Conservation (phyloP, 1,139 yeast species). For the Yamadazyma diddensiae region DNA sequence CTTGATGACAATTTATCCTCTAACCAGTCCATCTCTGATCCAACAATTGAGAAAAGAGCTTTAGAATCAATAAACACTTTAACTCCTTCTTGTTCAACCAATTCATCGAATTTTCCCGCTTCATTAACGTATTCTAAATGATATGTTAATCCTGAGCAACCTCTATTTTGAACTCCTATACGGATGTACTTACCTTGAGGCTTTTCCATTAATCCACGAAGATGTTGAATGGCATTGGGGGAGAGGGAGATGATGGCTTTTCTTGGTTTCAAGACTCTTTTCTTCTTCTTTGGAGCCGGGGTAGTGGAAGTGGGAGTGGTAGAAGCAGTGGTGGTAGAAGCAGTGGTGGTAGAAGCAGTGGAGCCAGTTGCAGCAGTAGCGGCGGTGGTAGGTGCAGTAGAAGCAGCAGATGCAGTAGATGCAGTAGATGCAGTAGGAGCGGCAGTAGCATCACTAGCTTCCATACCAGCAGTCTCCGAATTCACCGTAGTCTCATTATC, state of each 20-base stretch:
- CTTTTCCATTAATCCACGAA: conserved; percentile 62
- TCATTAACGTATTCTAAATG: conserved; percentile 83
- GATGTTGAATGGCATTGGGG: conserved; percentile 69
- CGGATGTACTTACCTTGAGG: conserved; percentile 89
- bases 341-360: conserved; percentile 4
- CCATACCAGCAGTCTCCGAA: conserved; percentile 2
- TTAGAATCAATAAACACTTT: conserved; percentile 91
- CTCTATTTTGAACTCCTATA: conserved; percentile 92
- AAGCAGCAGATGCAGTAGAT: conserved; percentile 8
- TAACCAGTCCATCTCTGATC: conserved; percentile 98
- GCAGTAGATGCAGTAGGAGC: conserved; percentile 2
- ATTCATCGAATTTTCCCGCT: conserved; percentile 93
- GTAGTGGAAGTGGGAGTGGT: conserved; percentile 10
- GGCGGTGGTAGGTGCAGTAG: conserved; percentile 7
- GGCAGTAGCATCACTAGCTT: conserved; percentile 3
- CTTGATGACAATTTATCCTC: conserved; percentile 88
- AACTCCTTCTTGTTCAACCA: conserved; percentile 89
- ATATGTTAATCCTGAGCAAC: conserved; percentile 93
- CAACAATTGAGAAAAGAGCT: conserved; percentile 91
- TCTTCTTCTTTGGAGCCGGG: conserved; percentile 33
- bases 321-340: conserved; percentile 3
- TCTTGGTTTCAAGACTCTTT: conserved; percentile 71
- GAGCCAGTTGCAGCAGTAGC: conserved; percentile 3
- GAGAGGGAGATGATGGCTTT: conserved; percentile 85
- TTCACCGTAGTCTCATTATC: conserved; percentile 3